phyloP scores from a whole-genome alignment of 1,284 basidiomycete genomes.

The Puccinia hordei region DNA sequence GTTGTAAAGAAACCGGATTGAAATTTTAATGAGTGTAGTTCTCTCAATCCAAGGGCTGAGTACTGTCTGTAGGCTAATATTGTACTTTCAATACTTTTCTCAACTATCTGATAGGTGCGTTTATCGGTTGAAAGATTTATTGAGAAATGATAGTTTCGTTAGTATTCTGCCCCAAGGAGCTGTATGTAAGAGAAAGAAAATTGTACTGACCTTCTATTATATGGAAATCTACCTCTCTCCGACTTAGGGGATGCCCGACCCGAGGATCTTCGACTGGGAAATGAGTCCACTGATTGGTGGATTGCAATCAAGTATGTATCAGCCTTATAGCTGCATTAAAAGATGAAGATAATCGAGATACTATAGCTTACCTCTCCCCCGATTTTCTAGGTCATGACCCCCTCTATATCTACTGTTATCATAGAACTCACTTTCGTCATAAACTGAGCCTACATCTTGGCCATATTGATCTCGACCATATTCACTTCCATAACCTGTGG shows the following conservation, averaged over 20 bases:
- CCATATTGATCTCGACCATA: constrained; percentile 4
- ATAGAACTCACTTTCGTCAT: constrained; percentile 32
- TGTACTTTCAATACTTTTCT: neutral
- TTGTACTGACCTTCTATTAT: neutral
- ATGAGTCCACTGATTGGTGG: neutral
- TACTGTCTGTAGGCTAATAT: neutral
- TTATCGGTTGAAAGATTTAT: neutral
- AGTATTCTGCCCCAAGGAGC: neutral
- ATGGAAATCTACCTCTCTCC: constrained; percentile 11
- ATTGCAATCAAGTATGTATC: neutral
- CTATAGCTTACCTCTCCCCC: constrained; percentile 17
- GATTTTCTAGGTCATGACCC: no score
- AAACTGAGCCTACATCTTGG: constrained; percentile 12
- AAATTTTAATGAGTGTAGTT: neutral
- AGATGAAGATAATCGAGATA: neutral
- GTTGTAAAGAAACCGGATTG: neutral
- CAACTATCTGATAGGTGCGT: no score
- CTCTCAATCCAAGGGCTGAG: neutral
- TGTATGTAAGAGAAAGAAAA: neutral
- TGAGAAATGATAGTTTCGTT: neutral
- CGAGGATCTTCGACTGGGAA: neutral
- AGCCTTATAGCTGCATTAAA: neutral
- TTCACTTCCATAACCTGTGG: neutral
- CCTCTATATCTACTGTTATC: constrained; percentile 28
- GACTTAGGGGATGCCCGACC: neutral